Percentiles rank a stretch among this genome's conserved stretches.
Evolutionary conservation across 2,329 filamentous ascomycete species (phyloP).

Genomic region (Chalara sp.): DNA sequence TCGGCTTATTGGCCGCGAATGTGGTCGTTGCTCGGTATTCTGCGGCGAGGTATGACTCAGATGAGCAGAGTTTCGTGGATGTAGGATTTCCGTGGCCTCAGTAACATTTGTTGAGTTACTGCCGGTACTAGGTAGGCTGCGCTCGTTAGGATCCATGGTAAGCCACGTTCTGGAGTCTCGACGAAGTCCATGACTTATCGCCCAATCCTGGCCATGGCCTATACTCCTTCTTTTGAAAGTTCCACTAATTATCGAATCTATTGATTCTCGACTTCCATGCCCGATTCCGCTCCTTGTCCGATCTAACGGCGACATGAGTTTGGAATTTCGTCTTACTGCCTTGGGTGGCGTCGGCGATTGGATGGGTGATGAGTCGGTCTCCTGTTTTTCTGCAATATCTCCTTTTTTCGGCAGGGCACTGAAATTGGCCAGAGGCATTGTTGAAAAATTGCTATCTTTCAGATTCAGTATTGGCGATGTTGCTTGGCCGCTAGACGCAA

Average conservation of each 20-base stretch:
- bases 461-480: slow-evolving; percentile 14
- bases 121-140: slow-evolving; percentile 5
- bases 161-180: slow-evolving; percentile 21
- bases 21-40: slow-evolving; percentile 10
- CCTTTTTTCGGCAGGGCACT: slow-evolving; percentile 11
- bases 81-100: slow-evolving; percentile 13
- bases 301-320: slow-evolving; percentile 9
- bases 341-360: slow-evolving; percentile 4
- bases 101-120: slow-evolving; percentile 16
- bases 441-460: slow-evolving; percentile 19
- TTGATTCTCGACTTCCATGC: slow-evolving; percentile 16
- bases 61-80: not conserved
- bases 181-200: slow-evolving; percentile 1
- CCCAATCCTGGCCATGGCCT: slow-evolving; percentile 20
- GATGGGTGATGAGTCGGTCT: not conserved
- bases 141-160: slow-evolving; percentile 10
- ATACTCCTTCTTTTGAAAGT: slow-evolving; percentile 14
- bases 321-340: slow-evolving; percentile 13
- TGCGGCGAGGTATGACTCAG: slow-evolving; percentile 7
- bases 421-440: slow-evolving; percentile 17
- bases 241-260: slow-evolving; percentile 9
- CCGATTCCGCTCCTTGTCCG: slow-evolving; percentile 15
- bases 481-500: not conserved
- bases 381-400: slow-evolving; percentile 5
- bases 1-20: slow-evolving; percentile 16